Base-by-base conservation (phyloP, 2,329 filamentous ascomycete genomes). In the Verticillium zaregamsianum region DNA sequence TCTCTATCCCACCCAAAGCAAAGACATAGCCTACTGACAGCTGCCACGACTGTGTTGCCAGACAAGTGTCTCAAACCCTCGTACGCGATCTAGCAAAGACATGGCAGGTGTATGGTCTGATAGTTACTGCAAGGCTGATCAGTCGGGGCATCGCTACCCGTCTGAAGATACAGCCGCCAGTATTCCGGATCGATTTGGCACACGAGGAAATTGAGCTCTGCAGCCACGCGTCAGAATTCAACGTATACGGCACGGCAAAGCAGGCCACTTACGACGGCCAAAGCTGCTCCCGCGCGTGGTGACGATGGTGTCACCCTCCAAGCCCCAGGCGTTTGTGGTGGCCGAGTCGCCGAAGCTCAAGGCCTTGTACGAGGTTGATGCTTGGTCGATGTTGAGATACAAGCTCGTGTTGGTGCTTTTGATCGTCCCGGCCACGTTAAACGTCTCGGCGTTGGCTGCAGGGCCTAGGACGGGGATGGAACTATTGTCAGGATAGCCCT, bases 101-200 rank as follows among this genome's bases (percentile, higher is more conserved):
- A 83, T 35, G 81, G 82, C 67, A 84, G 68, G 71, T 85, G 82
- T 61, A 85, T 73, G 32, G 80, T 82, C 74, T 84, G 81, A 62
- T 80, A 83, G 68, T 84, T 84, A 65, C 79, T 84, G 66, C 82
- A 85, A 5, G 74, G 79, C 70, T 73, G 74, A 2, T 80, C 81
- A 59, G 74, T 77, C 2, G 82, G 82, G 39, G 73, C 73, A 45
- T 81, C 79, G 57, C 76, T 80, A 1, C 82, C 81, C 2, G 79
- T 84, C 71, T 85, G 82, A 55, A 85, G 70, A 65, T 79, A 85
- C 15, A 84, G 66, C 70, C 82, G 79, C 71, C 80, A 84, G 58
- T 80, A 83, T 6, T 70, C 68, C 1, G 68, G 72, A 14, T 73
- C 73, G 14, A 79, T 69, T 63, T 76, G 71, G 66, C 82, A 85